phyloP scores from a whole-genome alignment of 2,329 filamentous ascomycete species.

The Bertia moriformis region DNA sequence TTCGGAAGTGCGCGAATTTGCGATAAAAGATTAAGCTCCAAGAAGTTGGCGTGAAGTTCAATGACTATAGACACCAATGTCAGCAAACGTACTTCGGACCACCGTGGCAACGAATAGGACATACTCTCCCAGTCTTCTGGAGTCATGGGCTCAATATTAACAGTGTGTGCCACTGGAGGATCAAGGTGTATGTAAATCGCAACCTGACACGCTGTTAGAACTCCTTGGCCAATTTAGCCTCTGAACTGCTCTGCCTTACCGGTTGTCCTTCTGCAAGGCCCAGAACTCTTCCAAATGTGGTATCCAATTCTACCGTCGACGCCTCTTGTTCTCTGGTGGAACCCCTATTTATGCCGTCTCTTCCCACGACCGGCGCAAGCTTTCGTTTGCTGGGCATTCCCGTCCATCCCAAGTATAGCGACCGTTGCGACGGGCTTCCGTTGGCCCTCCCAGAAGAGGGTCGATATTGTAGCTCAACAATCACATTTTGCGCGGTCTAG shows the following conservation, averaged over 20 bases:
- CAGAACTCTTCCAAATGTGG: conserved; percentile 63
- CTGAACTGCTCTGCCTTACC: conserved; percentile 32
- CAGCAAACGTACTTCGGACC: conserved; percentile 3
- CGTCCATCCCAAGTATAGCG: conserved; percentile 86
- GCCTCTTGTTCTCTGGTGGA: conserved; percentile 59
- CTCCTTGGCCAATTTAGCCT: conserved; percentile 6
- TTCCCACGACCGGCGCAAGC: conserved; percentile 56
- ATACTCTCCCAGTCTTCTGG: conserved; percentile 83
- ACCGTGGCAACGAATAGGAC: conserved; percentile 18
- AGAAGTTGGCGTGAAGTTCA: conserved; percentile 85
- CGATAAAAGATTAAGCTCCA: conserved; percentile 82
- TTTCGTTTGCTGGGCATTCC: conserved; percentile 90
- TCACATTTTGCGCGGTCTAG: conserved; percentile 84
- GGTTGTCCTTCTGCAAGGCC: conserved; percentile 72
- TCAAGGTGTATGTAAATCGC: conserved; percentile 57
- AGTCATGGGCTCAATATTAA: conserved; percentile 92
- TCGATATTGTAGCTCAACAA: conserved; percentile 77
- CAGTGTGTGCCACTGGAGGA: conserved; percentile 77
- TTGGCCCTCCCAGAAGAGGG: conserved; percentile 31
- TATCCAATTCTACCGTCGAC: conserved; percentile 71
- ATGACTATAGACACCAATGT: conserved; percentile 41
- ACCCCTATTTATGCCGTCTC: conserved; percentile 56
- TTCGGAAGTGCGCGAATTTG: conserved; percentile 91
- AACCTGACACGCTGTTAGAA: conserved; percentile 36
- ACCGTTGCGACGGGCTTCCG: conserved; percentile 38